Base-by-base conservation (phyloP, 176 grass and related monocot genomes). In the Carex scoparia region DNA sequence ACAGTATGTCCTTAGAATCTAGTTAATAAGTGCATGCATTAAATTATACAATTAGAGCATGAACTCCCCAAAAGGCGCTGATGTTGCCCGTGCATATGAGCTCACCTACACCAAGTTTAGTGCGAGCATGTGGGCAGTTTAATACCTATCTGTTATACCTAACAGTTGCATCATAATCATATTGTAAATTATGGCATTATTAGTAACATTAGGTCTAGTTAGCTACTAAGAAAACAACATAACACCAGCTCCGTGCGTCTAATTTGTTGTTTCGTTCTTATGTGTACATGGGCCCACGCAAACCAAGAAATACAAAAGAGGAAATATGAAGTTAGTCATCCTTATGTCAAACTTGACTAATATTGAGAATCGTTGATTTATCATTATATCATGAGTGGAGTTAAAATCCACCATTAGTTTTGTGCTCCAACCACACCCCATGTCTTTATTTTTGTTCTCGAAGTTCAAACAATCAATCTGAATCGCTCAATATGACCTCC, bases 181-280 rank as follows among this genome's bases (percentile, higher is more conserved):
- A 56, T 58, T 53, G 53, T 56, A 58, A 68, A 81, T 81, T 81
- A 81, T 83, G 80, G 23, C 80, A 65, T 83, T 83, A 83, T 76
- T 76, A 76, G 48, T 15, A 76, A 76, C 2, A 83, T 83, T 83
- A 83, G 80, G 59, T 83, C 61, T 68, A 67, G 63, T 83, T 83
- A 65, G 23, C 80, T 83, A 40, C 61, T 49, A 67, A 83, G 80
- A 83, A 65, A 83, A 83, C 80, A 83, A 83, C 80, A 83, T 83
- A 65, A 83, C 54, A 83, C 80, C 80, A 83, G 63, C 80, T 65
- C 32, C n/a, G 12, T 53, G 72, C 72, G 55, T 27, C 27, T 76
- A 76, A 76, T 76, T 55, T 76, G 48, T 76, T 76, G 48, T 76
- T 76, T 76, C 14, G 12, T 76, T 76, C 72, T 76, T 7, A 31